Percentiles rank a stretch among this genome's conserved stretches.
These are phyloP conservation scores for Carpinus fangiana DNA, from an alignment of 306 rosid species.

Conservation along the genomic window DNA sequence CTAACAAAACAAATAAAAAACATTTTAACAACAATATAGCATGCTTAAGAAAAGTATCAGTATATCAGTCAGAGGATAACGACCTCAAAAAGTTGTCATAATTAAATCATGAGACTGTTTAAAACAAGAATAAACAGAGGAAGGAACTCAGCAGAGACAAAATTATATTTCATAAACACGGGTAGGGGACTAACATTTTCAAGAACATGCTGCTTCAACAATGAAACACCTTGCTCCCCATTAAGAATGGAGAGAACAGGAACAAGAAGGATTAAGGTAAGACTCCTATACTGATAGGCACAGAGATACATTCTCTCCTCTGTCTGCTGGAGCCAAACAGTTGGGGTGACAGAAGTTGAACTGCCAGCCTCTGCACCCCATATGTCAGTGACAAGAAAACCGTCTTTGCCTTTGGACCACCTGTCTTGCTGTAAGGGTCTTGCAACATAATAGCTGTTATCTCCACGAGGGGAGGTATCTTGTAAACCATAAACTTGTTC, in stretches of 20 bases:
- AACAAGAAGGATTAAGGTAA: conserved; percentile 73
- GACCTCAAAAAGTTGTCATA: not conserved
- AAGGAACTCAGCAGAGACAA: conserved; percentile 14
- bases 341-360: conserved; percentile 61
- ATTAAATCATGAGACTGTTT: not conserved
- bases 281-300: conserved; percentile 82
- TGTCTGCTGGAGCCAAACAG: conserved; percentile 70
- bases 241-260: conserved; percentile 70
- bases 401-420: conserved; percentile 95
- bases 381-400: conserved; percentile 87
- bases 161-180: conserved; percentile 7
- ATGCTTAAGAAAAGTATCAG: not conserved
- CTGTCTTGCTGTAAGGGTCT: conserved; percentile 77
- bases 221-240: conserved; percentile 81
- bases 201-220: conserved; percentile 71
- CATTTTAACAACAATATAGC: not conserved
- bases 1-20: not conserved
- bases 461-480: conserved; percentile 42
- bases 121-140: not conserved
- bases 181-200: conserved; percentile 71
- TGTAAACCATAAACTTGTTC: conserved; percentile 57
- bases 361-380: conserved; percentile 86
- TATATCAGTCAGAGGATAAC: not conserved
- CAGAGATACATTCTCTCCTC: conserved; percentile 85
- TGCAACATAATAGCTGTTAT: conserved; percentile 48